phyloP scores from a whole-genome alignment of 352 stramenopile genomes.

The Phytopythium cucurbitacearum region DNA sequence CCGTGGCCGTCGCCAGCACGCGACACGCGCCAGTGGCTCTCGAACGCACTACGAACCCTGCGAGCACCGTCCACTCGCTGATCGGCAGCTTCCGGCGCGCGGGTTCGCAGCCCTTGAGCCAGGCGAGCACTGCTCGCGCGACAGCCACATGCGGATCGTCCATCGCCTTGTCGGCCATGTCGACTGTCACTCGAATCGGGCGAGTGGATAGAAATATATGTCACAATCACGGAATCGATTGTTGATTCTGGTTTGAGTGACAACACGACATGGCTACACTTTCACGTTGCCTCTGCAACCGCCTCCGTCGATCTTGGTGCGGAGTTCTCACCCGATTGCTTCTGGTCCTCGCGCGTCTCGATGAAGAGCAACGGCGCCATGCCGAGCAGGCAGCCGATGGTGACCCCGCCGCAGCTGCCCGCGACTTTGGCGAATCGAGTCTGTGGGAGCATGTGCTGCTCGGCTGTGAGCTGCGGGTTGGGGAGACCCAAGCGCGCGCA shows the following conservation, averaged over 20 bases:
- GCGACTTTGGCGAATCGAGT: slow-evolving; percentile 65
- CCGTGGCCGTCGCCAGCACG: slow-evolving; percentile 53
- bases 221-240: too few species aligned
- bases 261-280: slow-evolving; percentile 10
- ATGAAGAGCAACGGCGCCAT: slow-evolving; percentile 78
- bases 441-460: slow-evolving; percentile 65
- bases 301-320: background rate
- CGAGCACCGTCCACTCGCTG: slow-evolving; percentile 60
- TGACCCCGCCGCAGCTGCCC: slow-evolving; percentile 64
- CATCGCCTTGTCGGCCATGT: background rate
- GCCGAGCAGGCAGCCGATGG: slow-evolving; percentile 69
- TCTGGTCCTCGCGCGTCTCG: slow-evolving; percentile 43
- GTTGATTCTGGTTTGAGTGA: slow-evolving; percentile 13
- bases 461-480: slow-evolving; percentile 42
- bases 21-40: slow-evolving; percentile 16
- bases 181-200: too few species aligned
- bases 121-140: slow-evolving; percentile 43
- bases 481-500: slow-evolving; percentile 61
- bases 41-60: slow-evolving; percentile 41
- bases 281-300: background rate
- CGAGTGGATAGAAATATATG: too few species aligned
- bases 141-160: slow-evolving; percentile 14
- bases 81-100: slow-evolving; percentile 59
- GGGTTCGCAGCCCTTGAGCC: slow-evolving; percentile 41
- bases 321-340: background rate